phyloP scores from a whole-genome alignment of 139 green algal genomes.

The Chlorella sp. region DNA sequence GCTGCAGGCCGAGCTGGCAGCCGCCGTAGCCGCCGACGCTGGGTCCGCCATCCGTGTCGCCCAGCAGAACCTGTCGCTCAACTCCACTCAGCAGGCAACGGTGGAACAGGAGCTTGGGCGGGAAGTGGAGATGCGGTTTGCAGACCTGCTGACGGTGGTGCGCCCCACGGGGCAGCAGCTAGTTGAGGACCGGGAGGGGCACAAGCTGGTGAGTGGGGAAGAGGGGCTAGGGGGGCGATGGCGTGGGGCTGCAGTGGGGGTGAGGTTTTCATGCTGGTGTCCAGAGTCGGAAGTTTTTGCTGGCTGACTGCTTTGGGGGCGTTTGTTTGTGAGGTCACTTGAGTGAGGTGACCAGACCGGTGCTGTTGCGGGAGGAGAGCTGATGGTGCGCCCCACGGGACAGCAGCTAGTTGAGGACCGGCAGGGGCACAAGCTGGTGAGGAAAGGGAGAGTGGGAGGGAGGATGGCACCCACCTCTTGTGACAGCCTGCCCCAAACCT shows the following conservation, averaged over 20 bases:
- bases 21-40: neutral
- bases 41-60: neutral
- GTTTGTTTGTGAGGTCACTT: too few species aligned
- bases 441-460: too few species aligned
- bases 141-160: conserved; percentile 31
- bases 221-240: neutral
- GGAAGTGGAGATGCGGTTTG: conserved; percentile 1
- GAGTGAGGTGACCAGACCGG: too few species aligned
- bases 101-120: neutral
- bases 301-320: too few species aligned
- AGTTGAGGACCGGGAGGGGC: conserved; percentile 8
- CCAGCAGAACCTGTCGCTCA: neutral
- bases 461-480: too few species aligned
- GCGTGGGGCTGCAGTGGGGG: too few species aligned
- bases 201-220: conserved; percentile 23
- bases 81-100: neutral
- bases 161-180: conserved; percentile 19
- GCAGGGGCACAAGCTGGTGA: too few species aligned
- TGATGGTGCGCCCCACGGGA: conserved; percentile 25
- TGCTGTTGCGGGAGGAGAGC: too few species aligned
- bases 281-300: too few species aligned
- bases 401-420: conserved; percentile 22
- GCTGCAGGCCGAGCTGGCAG: neutral
- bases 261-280: too few species aligned
- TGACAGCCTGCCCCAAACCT: too few species aligned